Evolutionary conservation across 2,329 filamentous ascomycete genomes (phyloP), one percentile per base, ranked within the genome.

Genomic region (Dactylellina drechsleri): DNA sequence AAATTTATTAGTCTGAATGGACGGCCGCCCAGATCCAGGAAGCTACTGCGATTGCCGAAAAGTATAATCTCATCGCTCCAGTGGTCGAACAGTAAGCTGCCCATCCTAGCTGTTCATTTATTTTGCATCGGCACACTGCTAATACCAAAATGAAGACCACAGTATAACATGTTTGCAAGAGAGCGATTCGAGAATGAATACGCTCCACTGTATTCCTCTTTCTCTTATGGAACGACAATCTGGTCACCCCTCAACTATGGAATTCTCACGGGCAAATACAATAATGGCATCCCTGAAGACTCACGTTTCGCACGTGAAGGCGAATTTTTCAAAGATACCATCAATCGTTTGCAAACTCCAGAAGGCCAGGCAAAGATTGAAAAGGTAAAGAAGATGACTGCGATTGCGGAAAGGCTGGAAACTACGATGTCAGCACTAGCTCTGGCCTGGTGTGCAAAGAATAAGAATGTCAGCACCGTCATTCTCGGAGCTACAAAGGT

Each of bases 241-340:
- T 87, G 85, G 85, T 84, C 82, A 20, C 86, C 87, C 18, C 83
- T 88, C 8, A 85, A 85, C 54, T 85, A 83, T 31, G 87, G 87
- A 68, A 81, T 89, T 45, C 80, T 89, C 64, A 88, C 86, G 6
- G 87, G 87, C 79, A 89, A 89, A 82, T 89, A 89, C 84, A 88
- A 88, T 81, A 84, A 88, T 76, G 87, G 87, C 64, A 86, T 89
- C 65, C 86, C 87, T 15, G 84, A 87, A 78, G 87, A 85, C 79
- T 88, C 86, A 45, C 86, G 88, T 41, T 88, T 88, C 78, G 86
- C 86, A 65, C 86, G 83, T 77, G 87, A 87, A 81, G 84, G 85
- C 74, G 84, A 84, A 61, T 85, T 85, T 78, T 89, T 89, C 81
- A 85, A 86, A 77, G 83, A 85, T 78, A 86, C 85, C 16, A 84